Base-by-base conservation (phyloP, 1,284 basidiomycete genomes). In the Papiliotrema nemorosa region DNA sequence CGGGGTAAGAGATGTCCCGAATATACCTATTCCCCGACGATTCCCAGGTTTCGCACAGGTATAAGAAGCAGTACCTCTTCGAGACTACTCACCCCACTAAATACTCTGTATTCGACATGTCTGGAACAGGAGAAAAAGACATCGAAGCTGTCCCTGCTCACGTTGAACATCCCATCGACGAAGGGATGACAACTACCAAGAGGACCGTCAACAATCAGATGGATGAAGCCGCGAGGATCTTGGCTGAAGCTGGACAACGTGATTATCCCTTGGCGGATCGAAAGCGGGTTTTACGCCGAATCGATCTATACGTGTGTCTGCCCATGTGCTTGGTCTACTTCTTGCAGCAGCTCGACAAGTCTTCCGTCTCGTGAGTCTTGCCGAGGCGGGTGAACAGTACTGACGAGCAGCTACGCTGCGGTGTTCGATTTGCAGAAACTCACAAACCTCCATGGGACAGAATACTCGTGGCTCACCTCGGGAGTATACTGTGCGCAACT, bases 281-380 rank as follows among this genome's bases (percentile, higher is more conserved):
- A n/a, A 66, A 63, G 50, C 41, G 59, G n/a, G 58, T 69, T n/a
- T 47, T 67, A 6, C 45, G 66, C 25, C 48, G 44, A 40, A 65
- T 70, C 43, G 67, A 70, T 51, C 21, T 66, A 3, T 62, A 48
- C 41, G 59, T 70, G 37, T 64, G 63, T 46, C 31, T 66, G 10
- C 64, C 64, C 43, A 70, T 70, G 67, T 66, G 63, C 47, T 43
- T 70, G 34, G 57, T 58, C 39, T 68, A 70, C 55, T 63, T 63
- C 42, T 54, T 67, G 25, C 64, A 66, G 36, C 64, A 63, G 58
- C 54, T 72, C 27, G 72, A 74, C 64, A 74, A 74, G 50, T 63
- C 64, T 2, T 59, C 64, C 10, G 61, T 73, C 16, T 67, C 65
- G 59, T n/a, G n/a, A n/a, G n/a, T n/a, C n/a, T n/a, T n/a, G n/a